Base-by-base conservation (phyloP, 345 rosid species). In the Clarkia xantiana region DNA sequence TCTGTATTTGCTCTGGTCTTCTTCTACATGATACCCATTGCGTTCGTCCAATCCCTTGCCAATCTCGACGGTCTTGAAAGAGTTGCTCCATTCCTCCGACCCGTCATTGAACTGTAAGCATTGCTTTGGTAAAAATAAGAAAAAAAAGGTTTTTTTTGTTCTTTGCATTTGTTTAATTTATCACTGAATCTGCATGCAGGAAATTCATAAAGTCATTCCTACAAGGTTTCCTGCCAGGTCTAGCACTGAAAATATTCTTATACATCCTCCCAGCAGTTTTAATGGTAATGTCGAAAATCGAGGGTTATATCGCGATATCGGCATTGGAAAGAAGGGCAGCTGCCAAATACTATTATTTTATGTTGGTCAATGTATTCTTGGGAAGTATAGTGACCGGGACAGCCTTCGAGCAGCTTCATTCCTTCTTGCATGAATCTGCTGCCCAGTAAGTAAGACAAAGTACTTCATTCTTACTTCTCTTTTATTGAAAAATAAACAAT, bases 11-110 rank as follows among this genome's bases (percentile, higher is more conserved):
- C 85, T 25, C 71, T 91, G 74, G 87, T 86, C 52, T 91, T 91
- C 71, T 91, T 84, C 72, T 91, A 91, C 78, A 86, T 91, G 98
- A 86, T 91, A 63, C 98, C 98, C 41, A 86, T 91, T 12, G 96
- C 98, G 52, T 91, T 91, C 14, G 98, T 91, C 65, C 98, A 91
- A 63, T 81, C 98, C 47, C 96, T 91, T 69, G 98, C 98, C 56
- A 91, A 86, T 63, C 66, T 91, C 62, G 84, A 91, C 63, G 98
- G 98, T 61, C 88, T 91, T 18, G 94, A 84, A 57, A 73, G 63
- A 61, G 98, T 81, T 60, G 96, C 98, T 62, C 98, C 96, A 47
- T 86, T 91, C 85, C 84, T 91, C 54, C 76, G 86, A 59, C 93
- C 98, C 10, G 82, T 84, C 41, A 86, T 71, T 40, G 89, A 84